These are phyloP conservation scores for Saturnispora sanitii DNA, from an alignment of 805 yeast species.

Conservation along the genomic window DNA sequence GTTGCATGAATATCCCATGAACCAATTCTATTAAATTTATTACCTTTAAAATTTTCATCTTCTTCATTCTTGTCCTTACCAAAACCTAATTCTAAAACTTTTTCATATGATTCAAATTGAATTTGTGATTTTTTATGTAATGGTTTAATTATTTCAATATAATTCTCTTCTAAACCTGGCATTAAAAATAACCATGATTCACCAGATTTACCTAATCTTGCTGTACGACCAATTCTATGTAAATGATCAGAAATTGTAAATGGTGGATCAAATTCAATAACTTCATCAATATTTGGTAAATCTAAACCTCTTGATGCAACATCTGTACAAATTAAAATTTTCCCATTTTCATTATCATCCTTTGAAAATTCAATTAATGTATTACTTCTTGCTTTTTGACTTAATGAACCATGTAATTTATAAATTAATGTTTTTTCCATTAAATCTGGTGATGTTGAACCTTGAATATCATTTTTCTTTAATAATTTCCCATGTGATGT, in stretches of 20 bases:
- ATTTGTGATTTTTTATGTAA: conserved; percentile 44
- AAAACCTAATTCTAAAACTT: conserved; percentile 25
- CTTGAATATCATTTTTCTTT: conserved; percentile 11
- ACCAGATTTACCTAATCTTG: conserved; percentile 91
- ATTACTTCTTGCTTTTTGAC: conserved; percentile 73
- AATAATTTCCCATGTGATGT: conserved; percentile 42
- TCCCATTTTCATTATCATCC: conserved; percentile 31
- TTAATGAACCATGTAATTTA: conserved; percentile 83
- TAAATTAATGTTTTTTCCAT: conserved; percentile 37
- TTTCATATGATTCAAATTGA: conserved; percentile 39
- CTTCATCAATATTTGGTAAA: conserved; percentile 74
- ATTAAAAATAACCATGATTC: conserved; percentile 65
- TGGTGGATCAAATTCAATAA: conserved; percentile 92
- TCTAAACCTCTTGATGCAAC: conserved; percentile 97
- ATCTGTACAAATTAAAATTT: conserved; percentile 86
- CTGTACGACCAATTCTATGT: conserved; percentile 96
- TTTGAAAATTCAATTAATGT: conserved; percentile 58
- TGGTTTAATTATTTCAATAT: conserved; percentile 50
- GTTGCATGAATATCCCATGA: conserved; percentile 92
- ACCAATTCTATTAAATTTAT: conserved; percentile 23
- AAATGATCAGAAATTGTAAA: conserved; percentile 89
- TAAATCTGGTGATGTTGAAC: conserved; percentile 41
- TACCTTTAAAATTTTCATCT: conserved; percentile 16
- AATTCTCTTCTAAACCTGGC: conserved; percentile 86
- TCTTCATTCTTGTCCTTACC: conserved; percentile 17